Evolutionary conservation across 306 rosid species (phyloP), one percentile per base, ranked within the genome.

Genomic region (Macrotyloma uniflorum): DNA sequence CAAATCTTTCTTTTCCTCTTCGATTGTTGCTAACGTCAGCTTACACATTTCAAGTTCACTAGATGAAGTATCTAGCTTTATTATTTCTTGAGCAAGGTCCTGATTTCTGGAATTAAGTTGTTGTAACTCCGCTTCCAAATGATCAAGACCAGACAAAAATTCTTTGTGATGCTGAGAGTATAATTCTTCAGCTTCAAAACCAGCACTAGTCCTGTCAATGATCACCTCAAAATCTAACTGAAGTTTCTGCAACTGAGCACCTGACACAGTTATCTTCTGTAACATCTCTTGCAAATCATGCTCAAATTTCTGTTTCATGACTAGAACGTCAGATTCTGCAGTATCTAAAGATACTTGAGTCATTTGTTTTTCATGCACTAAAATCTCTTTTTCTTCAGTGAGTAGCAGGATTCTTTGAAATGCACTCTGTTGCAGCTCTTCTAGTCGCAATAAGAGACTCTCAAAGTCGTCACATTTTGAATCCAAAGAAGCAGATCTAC

Each of bases 61-160:
- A 57, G 70, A 80, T 81, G 77, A 78, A 36, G 70, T 78, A 75
- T 82, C 87, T 10, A 96, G 67, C 13, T 81, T 86, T 66, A 64
- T 51, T 40, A 90, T 81, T 85, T 93, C 94, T 61, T 86, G 80
- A 66, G 82, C 85, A 77, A 96, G 89, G 45, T 84, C 97, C 74
- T 83, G 82, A 76, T 88, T 86, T 83, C 80, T 81, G 70, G 91
- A 89, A 79, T 83, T 62, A 80, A 95, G 90, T 78, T 88, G 86
- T 79, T 85, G 93, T 77, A 95, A 86, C 81, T 91, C 96, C 69
- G 83, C 78, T 81, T 91, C 93, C 79, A 89, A 82, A 73, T 50
- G 88, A 81, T 91, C 87, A 54, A 91, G 83, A 79, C 76, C 87
- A 43, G 89, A 77, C 70, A 87, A 65, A 80, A 95, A 74, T 70